A percentile compares a stretch with the other conserved stretches of the same genome.
Evolutionary conservation across 1,284 basidiomycete genomes (phyloP).

Genomic region (Coriolopsis trogii): DNA sequence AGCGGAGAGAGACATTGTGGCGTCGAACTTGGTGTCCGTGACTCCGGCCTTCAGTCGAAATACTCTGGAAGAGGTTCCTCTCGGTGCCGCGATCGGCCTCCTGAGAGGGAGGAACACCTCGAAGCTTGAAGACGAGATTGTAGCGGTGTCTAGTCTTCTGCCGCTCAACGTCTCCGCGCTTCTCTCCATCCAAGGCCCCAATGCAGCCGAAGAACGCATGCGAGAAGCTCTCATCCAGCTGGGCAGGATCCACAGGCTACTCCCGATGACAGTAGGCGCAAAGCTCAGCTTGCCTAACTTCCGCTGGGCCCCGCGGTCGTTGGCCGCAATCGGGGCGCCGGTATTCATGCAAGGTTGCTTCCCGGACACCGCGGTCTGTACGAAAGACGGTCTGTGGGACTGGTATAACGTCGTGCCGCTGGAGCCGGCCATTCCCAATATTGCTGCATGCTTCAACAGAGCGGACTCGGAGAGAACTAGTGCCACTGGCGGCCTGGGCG

Average conservation of each 20-base stretch:
- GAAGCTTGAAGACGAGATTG: slow-evolving; percentile 16
- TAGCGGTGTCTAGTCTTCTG: slow-evolving; percentile 15
- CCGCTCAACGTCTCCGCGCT: slow-evolving; percentile 5
- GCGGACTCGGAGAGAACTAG: too few species aligned
- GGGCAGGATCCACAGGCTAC: not conserved
- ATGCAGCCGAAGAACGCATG: slow-evolving; percentile 5
- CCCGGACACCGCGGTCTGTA: too few species aligned
- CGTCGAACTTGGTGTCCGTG: not conserved
- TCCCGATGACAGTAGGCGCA: not conserved
- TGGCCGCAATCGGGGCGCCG: not conserved
- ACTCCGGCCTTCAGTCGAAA: not conserved
- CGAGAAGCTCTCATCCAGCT: not conserved
- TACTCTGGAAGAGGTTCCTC: too few species aligned
- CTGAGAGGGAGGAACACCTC: slow-evolving; percentile 9
- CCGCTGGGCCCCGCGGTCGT: not conserved
- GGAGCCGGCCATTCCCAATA: too few species aligned
- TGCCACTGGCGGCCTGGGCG: too few species aligned
- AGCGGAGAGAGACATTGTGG: not conserved
- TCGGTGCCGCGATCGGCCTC: not conserved
- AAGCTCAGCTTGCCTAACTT: not conserved
- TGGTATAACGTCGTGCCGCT: too few species aligned
- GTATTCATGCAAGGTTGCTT: too few species aligned
- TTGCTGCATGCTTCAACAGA: too few species aligned
- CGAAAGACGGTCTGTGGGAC: too few species aligned
- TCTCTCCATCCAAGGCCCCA: not conserved